Evolutionary conservation across 192 early-diverging fungal genomes (phyloP), one percentile per base, ranked within the genome.

Genomic region (Umbelopsis ramanniana): DNA sequence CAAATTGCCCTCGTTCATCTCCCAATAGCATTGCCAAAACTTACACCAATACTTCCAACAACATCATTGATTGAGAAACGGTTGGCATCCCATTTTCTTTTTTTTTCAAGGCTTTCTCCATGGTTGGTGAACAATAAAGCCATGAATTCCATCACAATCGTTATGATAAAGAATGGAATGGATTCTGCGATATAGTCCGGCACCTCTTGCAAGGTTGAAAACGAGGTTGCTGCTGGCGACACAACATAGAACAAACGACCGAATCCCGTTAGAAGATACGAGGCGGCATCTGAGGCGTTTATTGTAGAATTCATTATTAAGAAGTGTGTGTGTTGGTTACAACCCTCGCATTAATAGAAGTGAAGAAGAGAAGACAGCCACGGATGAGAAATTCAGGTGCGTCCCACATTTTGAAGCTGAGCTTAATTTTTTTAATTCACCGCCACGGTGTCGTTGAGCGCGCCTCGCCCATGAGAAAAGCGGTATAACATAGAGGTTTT

Each of bases 181-280:
- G 87, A 81, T 67, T 84, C 79, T 14, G 77, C 60, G 2, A 89
- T 82, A 67, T 87, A 89, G 68, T 86, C 75, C 14, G 86, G 86
- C 0, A 89, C 85, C 23, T 84, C 72, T 47, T 77, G 74, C 23
- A 73, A 15, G 0, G 72, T 76, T 15, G 37, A 72, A 70, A 84
- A 88, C 1, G 73, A 79, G 1, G 79, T 76, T 17, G 73, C 66
- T 50, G 72, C 75, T 19, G 86, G 86, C 9, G 75, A 73, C 38
- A 87, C 84, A 21, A 89, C 21, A 72, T 89, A 89, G 50, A 89
- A 85, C 73, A 89, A 72, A 21, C 86, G 80, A 46, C 83, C 83
- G 35, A 82, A 73, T 53, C 80, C 79, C 46, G 73, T 73, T 37
- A 81, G 75, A 22, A 80, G 63, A 24, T 80, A 75, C 37, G 78